Evolutionary conservation across 2,329 filamentous ascomycete genomes (phyloP).

Genomic region (Fusarium nisikadoi): DNA sequence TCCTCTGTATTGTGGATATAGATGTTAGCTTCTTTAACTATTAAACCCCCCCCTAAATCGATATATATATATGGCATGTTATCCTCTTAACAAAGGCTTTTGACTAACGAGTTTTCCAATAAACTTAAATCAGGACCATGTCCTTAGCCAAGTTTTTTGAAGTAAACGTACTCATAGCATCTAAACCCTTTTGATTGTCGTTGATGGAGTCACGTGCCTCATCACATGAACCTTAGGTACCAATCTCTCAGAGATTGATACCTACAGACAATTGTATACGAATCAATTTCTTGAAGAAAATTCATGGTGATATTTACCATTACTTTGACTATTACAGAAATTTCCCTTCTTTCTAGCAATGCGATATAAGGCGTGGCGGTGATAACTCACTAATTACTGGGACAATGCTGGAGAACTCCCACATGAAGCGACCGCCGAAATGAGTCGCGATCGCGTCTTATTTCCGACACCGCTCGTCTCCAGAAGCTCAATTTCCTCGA

Average conservation of each 20-base stretch:
- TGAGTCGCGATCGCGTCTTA: not conserved
- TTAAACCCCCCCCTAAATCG: not conserved
- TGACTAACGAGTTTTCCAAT: not conserved
- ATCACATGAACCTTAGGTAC: not conserved
- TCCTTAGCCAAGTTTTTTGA: not conserved
- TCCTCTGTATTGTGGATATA: not conserved
- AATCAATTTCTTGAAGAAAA: not conserved
- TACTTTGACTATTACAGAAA: too few relatives aligned
- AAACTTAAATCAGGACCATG: not conserved
- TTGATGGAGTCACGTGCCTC: not conserved
- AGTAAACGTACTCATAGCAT: too few relatives aligned
- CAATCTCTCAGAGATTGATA: not conserved
- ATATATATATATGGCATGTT: not conserved
- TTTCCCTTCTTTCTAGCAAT: not conserved
- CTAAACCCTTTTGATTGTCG: not conserved
- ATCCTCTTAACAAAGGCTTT: not conserved
- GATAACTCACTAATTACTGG: not conserved
- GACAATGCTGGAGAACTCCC: not conserved
- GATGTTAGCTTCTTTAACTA: too few relatives aligned
- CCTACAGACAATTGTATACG: not conserved
- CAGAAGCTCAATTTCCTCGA: not conserved
- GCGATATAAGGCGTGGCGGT: not conserved
- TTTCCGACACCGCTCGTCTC: conserved; percentile 19
- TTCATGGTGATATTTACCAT: not conserved
- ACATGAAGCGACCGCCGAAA: not conserved